Evolutionary conservation across 129 eudicot genomes (phyloP).

Genomic region (Arctium lappa): DNA sequence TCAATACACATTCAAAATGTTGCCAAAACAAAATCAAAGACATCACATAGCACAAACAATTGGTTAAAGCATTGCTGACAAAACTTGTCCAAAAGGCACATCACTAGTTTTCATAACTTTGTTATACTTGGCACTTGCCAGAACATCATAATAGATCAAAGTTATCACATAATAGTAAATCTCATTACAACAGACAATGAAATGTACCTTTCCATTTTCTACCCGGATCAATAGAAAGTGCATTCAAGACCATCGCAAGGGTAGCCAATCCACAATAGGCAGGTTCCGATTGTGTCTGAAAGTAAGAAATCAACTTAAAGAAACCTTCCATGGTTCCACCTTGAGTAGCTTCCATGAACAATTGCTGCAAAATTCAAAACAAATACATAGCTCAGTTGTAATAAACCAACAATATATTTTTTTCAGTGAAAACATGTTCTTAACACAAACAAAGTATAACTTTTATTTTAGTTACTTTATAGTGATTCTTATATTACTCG

Average conservation of each 20-base stretch:
- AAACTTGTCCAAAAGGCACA: not conserved
- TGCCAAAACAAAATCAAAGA: not conserved
- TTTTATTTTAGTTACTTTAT: not conserved
- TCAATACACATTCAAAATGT: not conserved
- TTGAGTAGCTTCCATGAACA: conserved; percentile 82
- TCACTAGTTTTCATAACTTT: not conserved
- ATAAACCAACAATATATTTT: not conserved
- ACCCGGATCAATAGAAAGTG: conserved; percentile 96
- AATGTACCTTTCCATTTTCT: conserved; percentile 95
- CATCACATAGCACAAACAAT: not conserved
- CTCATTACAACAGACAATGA: not conserved
- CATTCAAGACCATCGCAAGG: conserved; percentile 96
- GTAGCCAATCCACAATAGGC: conserved; percentile 99
- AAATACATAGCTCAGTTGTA: conserved; percentile 8
- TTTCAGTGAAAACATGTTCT: not conserved
- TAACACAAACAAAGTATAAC: not conserved
- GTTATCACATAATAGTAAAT: not conserved
- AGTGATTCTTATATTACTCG: not conserved
- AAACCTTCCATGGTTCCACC: conserved; percentile 95
- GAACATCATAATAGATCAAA: not conserved
- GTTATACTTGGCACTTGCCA: not conserved
- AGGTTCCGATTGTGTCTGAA: conserved; percentile 98
- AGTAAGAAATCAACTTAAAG: conserved; percentile 83
- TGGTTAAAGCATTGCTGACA: not conserved
- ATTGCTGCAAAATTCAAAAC: conserved; percentile 59